Base-by-base conservation (phyloP, 2,329 filamentous ascomycete species). In the Fusarium globosum region DNA sequence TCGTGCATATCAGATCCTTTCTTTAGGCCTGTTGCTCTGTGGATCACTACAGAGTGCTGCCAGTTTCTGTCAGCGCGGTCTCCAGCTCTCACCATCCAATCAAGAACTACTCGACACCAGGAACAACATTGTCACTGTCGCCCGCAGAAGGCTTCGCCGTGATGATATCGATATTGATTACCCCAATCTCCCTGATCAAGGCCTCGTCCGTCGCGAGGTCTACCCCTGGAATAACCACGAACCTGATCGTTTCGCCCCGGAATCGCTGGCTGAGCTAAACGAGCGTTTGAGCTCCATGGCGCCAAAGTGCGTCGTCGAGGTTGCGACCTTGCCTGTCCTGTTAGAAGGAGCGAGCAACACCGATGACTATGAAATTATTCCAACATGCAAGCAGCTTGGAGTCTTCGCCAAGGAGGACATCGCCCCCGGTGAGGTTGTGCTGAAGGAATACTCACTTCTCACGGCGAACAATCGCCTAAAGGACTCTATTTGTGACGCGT, bases 381-480 rank as follows among this genome's bases (percentile, higher is more conserved):
- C 86, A 14, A 92, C 89, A 10, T 91, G 91, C 75, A 88, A 89
- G 68, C 96, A 99, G 81, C 88, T 99, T 1, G 96, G 96, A 9
- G 88, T 99, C 7, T 98, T 98, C 80, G 96, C 95, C 13, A 94
- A 91, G 76, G 89, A 93, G 72, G 92, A 97, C 73, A 93, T 98
- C 42, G 83, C 86, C 1, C 90, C 94, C 0, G 93, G 93, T 15
- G 93, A 97, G 80, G 86, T 88, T 11, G 90, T 98, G 4, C 87
- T 99, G 36, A 86, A 89, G 53, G 96, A 99, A 79, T 93, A 92
- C 69, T 96, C 95, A 14, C 88, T 97, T 13, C 85, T 99, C 45
- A 97, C 95, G 4, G 95, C 94, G 51, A 96, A 96, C 76, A 96
- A 96, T 80, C 91, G 94, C 36, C 88, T 96, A 18, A 94, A 97